phyloP scores from a whole-genome alignment of 2,329 filamentous ascomycete genomes.

The Samsoniella hepiali region DNA sequence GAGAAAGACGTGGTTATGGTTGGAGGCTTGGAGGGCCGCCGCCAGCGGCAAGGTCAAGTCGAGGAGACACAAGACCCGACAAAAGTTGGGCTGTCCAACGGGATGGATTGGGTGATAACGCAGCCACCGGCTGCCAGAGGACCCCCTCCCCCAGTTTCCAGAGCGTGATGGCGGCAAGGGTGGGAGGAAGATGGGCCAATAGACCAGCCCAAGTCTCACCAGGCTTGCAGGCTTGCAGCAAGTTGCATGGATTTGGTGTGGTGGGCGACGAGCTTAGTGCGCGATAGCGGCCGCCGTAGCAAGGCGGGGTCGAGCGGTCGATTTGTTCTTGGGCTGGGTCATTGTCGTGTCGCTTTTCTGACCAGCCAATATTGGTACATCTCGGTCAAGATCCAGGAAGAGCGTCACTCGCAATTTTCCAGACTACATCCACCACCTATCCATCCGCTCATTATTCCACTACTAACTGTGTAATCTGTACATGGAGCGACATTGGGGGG shows the following conservation, averaged over 20 bases:
- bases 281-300: constrained; percentile 12
- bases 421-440: not conserved
- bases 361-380: not conserved
- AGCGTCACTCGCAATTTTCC: not conserved
- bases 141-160: constrained; percentile 16
- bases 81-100: constrained; percentile 15
- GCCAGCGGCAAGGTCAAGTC: constrained; percentile 17
- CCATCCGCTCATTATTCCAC: no score
- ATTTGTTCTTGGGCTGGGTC: not conserved
- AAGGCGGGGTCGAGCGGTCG: constrained; percentile 11
- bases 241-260: not conserved
- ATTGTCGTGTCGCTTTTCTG: not conserved
- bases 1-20: not conserved
- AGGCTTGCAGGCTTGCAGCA: not conserved
- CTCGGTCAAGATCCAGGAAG: no score
- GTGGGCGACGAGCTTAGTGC: constrained; percentile 6
- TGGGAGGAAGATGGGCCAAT: constrained; percentile 14
- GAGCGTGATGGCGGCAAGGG: constrained; percentile 15
- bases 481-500: not conserved
- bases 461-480: not conserved
- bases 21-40: constrained; percentile 3
- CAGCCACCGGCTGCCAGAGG: constrained; percentile 15
- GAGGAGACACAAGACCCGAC: constrained; percentile 9
- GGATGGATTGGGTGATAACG: constrained; percentile 20
- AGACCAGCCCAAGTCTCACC: constrained; percentile 1